Evolutionary conservation across 2,329 filamentous ascomycete species (phyloP), one percentile per base, ranked within the genome.

Genomic region (Sarocladiaceae sp.): DNA sequence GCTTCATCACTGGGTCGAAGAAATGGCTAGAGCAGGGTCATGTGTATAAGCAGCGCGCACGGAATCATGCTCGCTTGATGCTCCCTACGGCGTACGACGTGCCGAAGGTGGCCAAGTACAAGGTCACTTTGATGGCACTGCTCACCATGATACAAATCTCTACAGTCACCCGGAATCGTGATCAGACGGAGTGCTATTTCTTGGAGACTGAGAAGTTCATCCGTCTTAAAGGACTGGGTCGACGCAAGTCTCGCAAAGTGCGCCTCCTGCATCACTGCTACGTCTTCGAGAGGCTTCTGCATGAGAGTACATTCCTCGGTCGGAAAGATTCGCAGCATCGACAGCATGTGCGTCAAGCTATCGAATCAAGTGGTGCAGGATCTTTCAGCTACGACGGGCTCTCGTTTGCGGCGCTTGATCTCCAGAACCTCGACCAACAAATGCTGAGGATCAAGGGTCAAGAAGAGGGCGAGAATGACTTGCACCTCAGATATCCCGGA

Each of bases 211-310:
- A 72, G 51, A 70, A 68, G 44, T 66, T 71, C 29, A 69, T 72
- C 17, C 63, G 68, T 1, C 47, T 71, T 4, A 62, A 62, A 22
- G 70, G 71, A 0, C 59, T 72, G 6, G 61, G 62, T 28, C 60
- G 63, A 4, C 61, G 56, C 25, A 71, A 72, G 55, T 73, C 69
- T 10, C 64, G 70, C 20, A 72, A 71, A 40, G 63, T 71, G 6
- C 65, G 70, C 2, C 55, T 73, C 2, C 62, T 74, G 1, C 71
- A 73, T 57, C 70, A 73, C 52, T 72, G 67, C 54, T 73, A 73
- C 53, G 64, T 60, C 3, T 72, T 66, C 47, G 61, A 67, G 50
- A 62, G 70, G 1, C 62, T 73, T 12, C 61, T 72, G 35, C 63
- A 72, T 54, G 70, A 73, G 55, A 72, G 66, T 42, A 65, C 62